Percentiles rank a stretch among this genome's conserved stretches.
Evolutionary conservation across 2,329 filamentous ascomycete species (phyloP).

Genomic region (Colletotrichum phormii): DNA sequence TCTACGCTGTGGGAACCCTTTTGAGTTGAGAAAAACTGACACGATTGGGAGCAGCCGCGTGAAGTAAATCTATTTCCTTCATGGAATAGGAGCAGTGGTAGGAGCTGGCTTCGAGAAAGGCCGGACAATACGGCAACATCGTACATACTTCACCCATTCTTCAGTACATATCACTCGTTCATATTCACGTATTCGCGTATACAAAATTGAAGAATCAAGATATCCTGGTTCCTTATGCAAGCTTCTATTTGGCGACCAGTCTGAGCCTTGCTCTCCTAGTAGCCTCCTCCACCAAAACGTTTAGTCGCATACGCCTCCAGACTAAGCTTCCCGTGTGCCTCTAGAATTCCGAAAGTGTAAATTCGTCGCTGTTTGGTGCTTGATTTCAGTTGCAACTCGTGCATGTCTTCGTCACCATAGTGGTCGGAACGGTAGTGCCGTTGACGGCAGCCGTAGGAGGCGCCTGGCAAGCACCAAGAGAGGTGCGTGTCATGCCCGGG

Average conservation of each 20-base stretch:
- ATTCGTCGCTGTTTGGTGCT: too few relatives aligned
- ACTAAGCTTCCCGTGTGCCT: too few relatives aligned
- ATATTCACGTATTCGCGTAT: background rate
- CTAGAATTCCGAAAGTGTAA: too few relatives aligned
- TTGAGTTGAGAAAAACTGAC: background rate
- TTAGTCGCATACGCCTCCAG: background rate
- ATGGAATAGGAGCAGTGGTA: background rate
- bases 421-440: background rate
- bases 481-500: conserved; percentile 50
- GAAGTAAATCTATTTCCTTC: too few relatives aligned
- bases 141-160: background rate
- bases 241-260: background rate
- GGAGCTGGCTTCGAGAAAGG: background rate
- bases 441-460: background rate
- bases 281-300: background rate
- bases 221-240: background rate
- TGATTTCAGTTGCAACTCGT: background rate
- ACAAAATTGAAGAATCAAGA: background rate
- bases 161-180: conserved; percentile 6
- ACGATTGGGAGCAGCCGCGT: background rate
- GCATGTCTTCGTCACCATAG: background rate
- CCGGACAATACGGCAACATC: background rate
- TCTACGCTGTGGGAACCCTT: background rate
- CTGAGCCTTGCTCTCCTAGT: background rate
- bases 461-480: conserved; percentile 45